Conservation (phyloP, 805 yeast genomes). For the Saccharomycopsis sp. region DNA sequence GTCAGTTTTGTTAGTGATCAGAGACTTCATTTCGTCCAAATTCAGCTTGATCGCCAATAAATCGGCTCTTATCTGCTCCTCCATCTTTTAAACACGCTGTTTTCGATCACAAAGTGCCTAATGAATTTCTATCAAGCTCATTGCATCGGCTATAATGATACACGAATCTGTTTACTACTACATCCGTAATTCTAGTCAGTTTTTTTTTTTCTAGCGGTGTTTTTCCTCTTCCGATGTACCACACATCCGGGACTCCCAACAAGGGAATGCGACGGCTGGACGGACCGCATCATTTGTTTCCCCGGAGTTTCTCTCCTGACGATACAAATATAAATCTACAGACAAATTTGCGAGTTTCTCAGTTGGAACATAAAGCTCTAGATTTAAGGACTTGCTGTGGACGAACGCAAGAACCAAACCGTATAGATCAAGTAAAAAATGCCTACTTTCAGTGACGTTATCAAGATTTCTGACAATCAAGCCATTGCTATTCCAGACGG, state of each 20-base stretch:
- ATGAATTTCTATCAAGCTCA: too few relatives aligned
- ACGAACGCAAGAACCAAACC: too few relatives aligned
- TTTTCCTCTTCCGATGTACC: neutral
- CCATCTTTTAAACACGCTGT: neutral
- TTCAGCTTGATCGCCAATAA: neutral
- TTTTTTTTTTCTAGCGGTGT: neutral
- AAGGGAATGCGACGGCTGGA: neutral
- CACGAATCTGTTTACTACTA: neutral
- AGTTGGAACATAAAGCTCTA: neutral
- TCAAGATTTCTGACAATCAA: constrained; percentile 31
- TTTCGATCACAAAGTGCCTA: too few relatives aligned
- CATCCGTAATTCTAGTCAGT: neutral
- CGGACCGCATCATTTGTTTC: neutral
- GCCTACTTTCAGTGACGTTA: constrained; percentile 34
- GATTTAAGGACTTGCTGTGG: too few relatives aligned
- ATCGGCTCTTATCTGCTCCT: neutral
- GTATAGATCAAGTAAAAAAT: too few relatives aligned
- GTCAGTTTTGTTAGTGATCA: neutral
- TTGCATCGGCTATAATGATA: too few relatives aligned
- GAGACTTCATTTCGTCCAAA: neutral
- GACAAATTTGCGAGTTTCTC: neutral
- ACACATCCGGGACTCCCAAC: too few relatives aligned
- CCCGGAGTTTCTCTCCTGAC: neutral
- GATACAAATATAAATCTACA: neutral
- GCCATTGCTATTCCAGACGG: constrained; percentile 45